phyloP scores from a whole-genome alignment of 441 rosid genomes.

The Croton laevigatus region DNA sequence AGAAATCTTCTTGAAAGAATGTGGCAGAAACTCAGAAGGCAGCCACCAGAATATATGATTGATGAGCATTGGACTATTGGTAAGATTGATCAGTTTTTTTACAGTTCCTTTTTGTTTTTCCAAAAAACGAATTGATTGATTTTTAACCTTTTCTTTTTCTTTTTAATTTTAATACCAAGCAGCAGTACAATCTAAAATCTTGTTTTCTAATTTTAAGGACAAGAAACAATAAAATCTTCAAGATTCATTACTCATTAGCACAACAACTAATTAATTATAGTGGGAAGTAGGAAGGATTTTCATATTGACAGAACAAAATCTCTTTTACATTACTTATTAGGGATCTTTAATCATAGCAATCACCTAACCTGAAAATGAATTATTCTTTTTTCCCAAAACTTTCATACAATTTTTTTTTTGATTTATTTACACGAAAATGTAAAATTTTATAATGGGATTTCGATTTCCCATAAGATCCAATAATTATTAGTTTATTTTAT shows the following conservation, averaged over 20 bases:
- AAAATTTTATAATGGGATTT: too few relatives aligned
- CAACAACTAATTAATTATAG: neutral
- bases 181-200: neutral
- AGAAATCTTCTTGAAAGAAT: constrained; percentile 7
- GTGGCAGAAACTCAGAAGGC: neutral
- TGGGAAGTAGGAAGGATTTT: neutral
- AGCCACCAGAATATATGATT: neutral
- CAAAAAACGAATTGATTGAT: constrained; percentile 11
- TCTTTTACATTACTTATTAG: neutral
- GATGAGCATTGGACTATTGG: constrained; percentile 10
- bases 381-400: too few relatives aligned
- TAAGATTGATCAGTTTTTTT: neutral
- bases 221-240: neutral
- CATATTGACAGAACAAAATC: neutral
- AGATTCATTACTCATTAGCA: constrained; percentile 1
- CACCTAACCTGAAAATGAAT: neutral
- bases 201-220: neutral
- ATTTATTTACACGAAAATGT: too few relatives aligned
- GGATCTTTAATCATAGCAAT: neutral
- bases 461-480: too few relatives aligned
- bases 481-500: too few relatives aligned
- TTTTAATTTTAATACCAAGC: neutral
- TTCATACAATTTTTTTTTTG: too few relatives aligned
- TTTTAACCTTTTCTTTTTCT: neutral
- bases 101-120: constrained; percentile 18